Evolutionary conservation across 805 yeast species (phyloP), one percentile per base, ranked within the genome.

Genomic region (Jamesozyma piceae): DNA sequence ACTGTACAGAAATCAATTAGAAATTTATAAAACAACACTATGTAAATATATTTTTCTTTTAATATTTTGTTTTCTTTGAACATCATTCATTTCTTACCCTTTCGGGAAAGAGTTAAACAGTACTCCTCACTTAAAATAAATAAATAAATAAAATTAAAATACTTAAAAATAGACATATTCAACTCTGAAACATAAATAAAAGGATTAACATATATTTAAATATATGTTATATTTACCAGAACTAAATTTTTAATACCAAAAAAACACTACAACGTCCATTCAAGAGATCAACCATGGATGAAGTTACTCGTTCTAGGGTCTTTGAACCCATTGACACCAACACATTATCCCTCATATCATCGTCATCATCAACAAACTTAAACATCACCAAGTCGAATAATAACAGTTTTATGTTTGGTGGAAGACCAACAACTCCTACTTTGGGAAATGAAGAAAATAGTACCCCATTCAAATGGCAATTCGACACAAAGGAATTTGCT

Each of bases 301-400:
- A 49, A 22, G 8, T 28, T 8, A 43, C 48, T 4, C 37, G 40
- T 13, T 36, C 43, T 3, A 46, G 54, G 41, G 52, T 54, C 13
- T 50, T 57, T 19, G 60, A 55, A 31, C 53, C 55, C 6, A 36
- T 57, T 31, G 61, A 57, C 43, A 47, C 58, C 4, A 57, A 57
- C 33, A 54, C 61, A 3, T 31, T 55, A 13, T 57, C 58, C 3
- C 30, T 57, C 19, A 44, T 51, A 13, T 53, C 55, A 11, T 44
- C 54, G 0, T 44, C 54, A 24, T 51, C 58, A 13, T 49, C 53
- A 11, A 43, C 38, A 20, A 48, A 45, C 31, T 19, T 41, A n/a
- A 40, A 22, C 15, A 33, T 39, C 3, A 29, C 43, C n/a, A 44
- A 44, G 32, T 31, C 24, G 21, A 28, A 18, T 24, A 5, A 36